These are phyloP conservation scores for Chaetomiaceae sp. DNA, from an alignment of 2,329 filamentous ascomycete genomes.

Conservation along the genomic window DNA sequence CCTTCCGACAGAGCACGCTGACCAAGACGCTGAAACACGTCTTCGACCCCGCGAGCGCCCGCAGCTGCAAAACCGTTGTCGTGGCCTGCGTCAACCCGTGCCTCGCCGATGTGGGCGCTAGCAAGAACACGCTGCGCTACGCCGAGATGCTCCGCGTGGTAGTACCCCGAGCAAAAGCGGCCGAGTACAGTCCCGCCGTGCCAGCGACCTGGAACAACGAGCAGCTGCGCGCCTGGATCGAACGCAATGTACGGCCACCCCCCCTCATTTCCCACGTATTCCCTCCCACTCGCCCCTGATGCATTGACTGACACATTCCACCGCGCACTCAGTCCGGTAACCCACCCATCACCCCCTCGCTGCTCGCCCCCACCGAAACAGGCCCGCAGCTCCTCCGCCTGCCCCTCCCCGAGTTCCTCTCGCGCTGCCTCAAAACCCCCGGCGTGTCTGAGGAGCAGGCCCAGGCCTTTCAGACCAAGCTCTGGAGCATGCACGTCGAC, in stretches of 20 bases:
- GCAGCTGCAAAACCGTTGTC: conserved; percentile 38
- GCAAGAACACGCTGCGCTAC: conserved; percentile 44
- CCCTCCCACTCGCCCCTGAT: background rate
- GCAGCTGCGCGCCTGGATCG: conserved; percentile 36
- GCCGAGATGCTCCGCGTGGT: conserved; percentile 41
- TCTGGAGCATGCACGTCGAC: conserved; percentile 39
- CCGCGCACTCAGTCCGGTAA: conserved; percentile 34
- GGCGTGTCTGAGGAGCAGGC: conserved; percentile 35
- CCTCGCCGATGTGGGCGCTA: conserved; percentile 37
- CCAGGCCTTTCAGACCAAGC: conserved; percentile 35
- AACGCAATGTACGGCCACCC: conserved; percentile 36
- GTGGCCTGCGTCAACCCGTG: conserved; percentile 44
- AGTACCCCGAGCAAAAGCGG: conserved; percentile 26
- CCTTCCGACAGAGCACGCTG: conserved; percentile 41
- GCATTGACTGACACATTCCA: background rate
- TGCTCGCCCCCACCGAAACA: conserved; percentile 36
- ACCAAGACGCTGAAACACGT: conserved; percentile 45
- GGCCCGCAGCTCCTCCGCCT: conserved; percentile 39
- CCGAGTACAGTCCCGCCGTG: conserved; percentile 23
- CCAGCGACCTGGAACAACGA: conserved; percentile 37
- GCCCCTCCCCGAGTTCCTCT: conserved; percentile 34
- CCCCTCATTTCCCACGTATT: no score
- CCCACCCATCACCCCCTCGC: conserved; percentile 28
- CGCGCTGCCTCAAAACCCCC: conserved; percentile 34
- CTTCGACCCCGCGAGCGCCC: conserved; percentile 38